These are phyloP conservation scores for Ophiostoma montium DNA, from an alignment of 2,329 filamentous ascomycete species.

Conservation along the genomic window DNA sequence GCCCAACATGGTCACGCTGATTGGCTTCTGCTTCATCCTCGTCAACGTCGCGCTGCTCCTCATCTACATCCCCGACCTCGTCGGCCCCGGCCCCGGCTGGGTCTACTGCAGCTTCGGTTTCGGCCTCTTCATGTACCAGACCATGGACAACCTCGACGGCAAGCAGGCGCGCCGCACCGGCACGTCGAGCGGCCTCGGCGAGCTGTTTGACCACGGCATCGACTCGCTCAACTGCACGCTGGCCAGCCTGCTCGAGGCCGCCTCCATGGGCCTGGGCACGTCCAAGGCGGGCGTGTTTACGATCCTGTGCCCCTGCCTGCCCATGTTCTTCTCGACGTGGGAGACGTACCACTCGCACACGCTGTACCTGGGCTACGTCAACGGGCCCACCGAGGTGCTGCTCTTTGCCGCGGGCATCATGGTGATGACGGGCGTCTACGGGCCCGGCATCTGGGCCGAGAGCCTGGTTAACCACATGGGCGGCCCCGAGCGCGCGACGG, in stretches of 20 bases:
- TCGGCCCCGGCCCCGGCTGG: conserved; percentile 82
- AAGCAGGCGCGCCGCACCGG: conserved; percentile 93
- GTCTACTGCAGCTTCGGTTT: conserved; percentile 92
- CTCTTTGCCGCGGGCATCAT: conserved; percentile 80
- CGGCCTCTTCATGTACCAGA: conserved; percentile 97
- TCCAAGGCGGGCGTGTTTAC: conserved; percentile 81
- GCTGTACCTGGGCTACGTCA: conserved; percentile 88
- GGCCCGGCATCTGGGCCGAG: conserved; percentile 73
- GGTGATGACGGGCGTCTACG: conserved; percentile 74
- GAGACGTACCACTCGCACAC: conserved; percentile 99
- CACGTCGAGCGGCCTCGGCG: conserved; percentile 85
- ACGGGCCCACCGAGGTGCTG: conserved; percentile 90
- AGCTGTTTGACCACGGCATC: conserved; percentile 97
- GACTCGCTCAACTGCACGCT: conserved; percentile 96
- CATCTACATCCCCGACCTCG: conserved; percentile 74
- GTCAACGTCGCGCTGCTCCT: conserved; percentile 63
- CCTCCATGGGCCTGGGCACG: conserved; percentile 80
- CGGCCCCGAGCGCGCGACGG: conserved; percentile 19
- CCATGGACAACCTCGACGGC: conserved; percentile 97
- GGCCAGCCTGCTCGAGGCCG: conserved; percentile 78
- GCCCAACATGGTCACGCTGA: conserved; percentile 90
- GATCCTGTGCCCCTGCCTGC: conserved; percentile 75
- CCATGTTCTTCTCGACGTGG: conserved; percentile 99
- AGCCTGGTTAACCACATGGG: conserved; percentile 59
- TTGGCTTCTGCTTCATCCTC: conserved; percentile 91